A percentile compares a stretch with the other conserved stretches of the same genome.
phyloP scores from a whole-genome alignment of 768 basidiomycete species.

The Plicaturopsis crispa region DNA sequence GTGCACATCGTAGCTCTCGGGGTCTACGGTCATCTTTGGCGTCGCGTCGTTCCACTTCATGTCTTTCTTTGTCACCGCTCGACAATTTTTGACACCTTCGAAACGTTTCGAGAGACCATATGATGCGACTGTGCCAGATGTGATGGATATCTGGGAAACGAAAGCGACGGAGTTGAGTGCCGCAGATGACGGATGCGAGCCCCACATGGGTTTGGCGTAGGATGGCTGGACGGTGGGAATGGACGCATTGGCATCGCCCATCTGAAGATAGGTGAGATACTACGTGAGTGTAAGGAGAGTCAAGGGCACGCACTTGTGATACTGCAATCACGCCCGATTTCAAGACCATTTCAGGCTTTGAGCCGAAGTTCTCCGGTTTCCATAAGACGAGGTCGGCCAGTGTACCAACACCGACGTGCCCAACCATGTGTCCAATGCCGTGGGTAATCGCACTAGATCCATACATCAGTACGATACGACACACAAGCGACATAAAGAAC shows the following conservation, averaged over 20 bases:
- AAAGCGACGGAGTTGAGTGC: conserved; percentile 82
- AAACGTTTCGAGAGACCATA: conserved; percentile 69
- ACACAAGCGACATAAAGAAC: conserved; percentile 1
- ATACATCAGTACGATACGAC: conserved; percentile 1
- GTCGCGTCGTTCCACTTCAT: conserved; percentile 90
- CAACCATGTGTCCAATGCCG: conserved; percentile 83
- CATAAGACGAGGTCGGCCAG: conserved; percentile 94
- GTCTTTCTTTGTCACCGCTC: conserved; percentile 71
- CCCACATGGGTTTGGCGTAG: conserved; percentile 92
- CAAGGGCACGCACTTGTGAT: conserved; percentile 56
- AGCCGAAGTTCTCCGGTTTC: conserved; percentile 91
- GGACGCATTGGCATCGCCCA: conserved; percentile 96
- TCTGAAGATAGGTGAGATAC: conserved; percentile 32
- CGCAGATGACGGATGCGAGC: conserved; percentile 65
- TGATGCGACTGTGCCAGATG: conserved; percentile 44
- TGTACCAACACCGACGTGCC: conserved; percentile 72
- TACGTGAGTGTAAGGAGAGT: not conserved
- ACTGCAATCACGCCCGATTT: conserved; percentile 93
- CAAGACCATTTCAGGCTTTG: conserved; percentile 88
- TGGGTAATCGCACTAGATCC: conserved; percentile 78
- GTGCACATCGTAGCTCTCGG: conserved; percentile 83
- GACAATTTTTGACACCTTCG: conserved; percentile 71
- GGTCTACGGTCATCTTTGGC: conserved; percentile 85
- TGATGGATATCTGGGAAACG: conserved; percentile 70
- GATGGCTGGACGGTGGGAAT: conserved; percentile 95